A percentile compares a stretch with the other conserved stretches of the same genome.
phyloP scores from a whole-genome alignment of 148 eudicot genomes.

The Silene uniflora region DNA sequence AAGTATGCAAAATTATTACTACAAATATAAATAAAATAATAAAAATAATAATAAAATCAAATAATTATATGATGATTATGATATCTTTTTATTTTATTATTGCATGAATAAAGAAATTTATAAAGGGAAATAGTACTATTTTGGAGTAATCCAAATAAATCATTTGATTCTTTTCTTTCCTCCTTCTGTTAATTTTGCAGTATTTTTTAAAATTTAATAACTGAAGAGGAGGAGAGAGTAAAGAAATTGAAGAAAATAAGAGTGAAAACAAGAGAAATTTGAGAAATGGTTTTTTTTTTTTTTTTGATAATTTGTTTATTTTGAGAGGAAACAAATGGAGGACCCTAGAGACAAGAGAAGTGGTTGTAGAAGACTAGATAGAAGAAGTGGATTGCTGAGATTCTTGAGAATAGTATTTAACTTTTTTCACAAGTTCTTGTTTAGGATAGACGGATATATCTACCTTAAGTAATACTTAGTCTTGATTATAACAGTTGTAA shows the following conservation, averaged over 20 bases:
- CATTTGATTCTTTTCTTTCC: constrained; percentile 10
- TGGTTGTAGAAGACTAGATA: constrained; percentile 14
- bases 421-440: no score
- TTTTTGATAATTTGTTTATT: constrained; percentile 32
- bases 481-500: no score
- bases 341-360: constrained; percentile 29
- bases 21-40: neutral
- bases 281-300: constrained; percentile 26
- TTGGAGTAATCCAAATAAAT: constrained; percentile 20
- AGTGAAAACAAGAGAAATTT: constrained; percentile 3
- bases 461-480: no score
- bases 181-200: neutral
- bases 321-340: neutral
- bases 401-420: no score
- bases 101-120: constrained; percentile 5
- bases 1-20: neutral
- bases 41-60: neutral
- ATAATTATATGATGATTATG: neutral
- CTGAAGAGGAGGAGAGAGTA: neutral
- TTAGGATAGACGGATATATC: no score
- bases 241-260: constrained; percentile 5
- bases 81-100: neutral
- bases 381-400: constrained; percentile 19
- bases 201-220: neutral
- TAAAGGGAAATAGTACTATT: neutral